Evolutionary conservation across 345 rosid species (phyloP), one percentile per base, ranked within the genome.

Genomic region (Populus ilicifolia): DNA sequence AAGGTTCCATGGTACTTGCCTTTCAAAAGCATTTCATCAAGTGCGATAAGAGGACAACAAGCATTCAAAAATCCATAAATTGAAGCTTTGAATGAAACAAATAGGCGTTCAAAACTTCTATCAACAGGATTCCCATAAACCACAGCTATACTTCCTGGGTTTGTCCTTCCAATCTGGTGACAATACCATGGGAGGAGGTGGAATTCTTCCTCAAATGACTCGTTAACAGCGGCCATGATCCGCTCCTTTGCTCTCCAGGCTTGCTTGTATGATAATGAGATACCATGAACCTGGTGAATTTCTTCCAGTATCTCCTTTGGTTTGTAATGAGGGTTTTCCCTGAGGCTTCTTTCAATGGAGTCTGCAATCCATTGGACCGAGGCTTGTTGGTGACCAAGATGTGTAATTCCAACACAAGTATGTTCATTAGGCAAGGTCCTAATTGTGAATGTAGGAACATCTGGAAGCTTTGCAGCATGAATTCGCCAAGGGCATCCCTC

Each of bases 401-500:
- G 99, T 43, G 88, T 67, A 72, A 96, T 90, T 63, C 97, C 97
- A 75, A 94, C 97, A 71, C 99, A 96, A 70, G 85, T 79, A 77
- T 92, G 99, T 68, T 67, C 85, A 78, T 88, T 94, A 67, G 91
- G 90, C 83, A 93, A 85, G 33, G 99, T 96, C 75, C 97, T 87
- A 62, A 96, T 90, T 0, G 97, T 92, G 88, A 96, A 96, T 1
- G 96, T 93, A 6, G 99, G 99, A 75, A 93, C 94, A n/a, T 97
- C 99, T 0, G 99, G 94, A 41, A 93, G 96, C 87, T 93, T 96
- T 66, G 99, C 98, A 0, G 93, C 98, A 64, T 96, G 99, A 72
- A 96, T 92, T 35, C 98, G 88, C 99, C 99, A 96, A 8, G 98
- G 98, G 75, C 99, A 96, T 71, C 92, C 97, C 71, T 96, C 97